Evolutionary conservation across 352 stramenopile genomes (phyloP).

Genomic region (Globisporangium cystogenes): DNA sequence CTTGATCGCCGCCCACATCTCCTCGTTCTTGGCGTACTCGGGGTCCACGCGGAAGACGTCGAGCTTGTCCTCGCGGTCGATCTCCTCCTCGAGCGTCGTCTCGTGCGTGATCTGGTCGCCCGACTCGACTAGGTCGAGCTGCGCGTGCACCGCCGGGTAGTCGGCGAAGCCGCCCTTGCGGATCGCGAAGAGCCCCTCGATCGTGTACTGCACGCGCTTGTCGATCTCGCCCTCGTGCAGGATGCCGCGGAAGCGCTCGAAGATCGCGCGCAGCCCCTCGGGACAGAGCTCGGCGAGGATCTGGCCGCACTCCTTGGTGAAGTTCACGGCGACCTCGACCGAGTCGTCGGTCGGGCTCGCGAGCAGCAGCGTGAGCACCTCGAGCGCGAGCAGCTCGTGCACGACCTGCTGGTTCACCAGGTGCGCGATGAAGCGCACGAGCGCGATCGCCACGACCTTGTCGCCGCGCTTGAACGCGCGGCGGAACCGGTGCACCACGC

Average conservation of each 20-base stretch:
- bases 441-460: constrained; percentile 93
- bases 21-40: constrained; percentile 96
- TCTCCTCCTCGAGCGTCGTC: constrained; percentile 94
- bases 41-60: constrained; percentile 95
- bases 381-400: constrained; percentile 96
- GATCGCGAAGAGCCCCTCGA: constrained; percentile 97
- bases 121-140: constrained; percentile 97
- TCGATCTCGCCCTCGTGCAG: constrained; percentile 97
- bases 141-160: constrained; percentile 91
- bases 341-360: constrained; percentile 97
- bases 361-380: constrained; percentile 96
- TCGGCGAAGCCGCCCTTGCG: constrained; percentile 94
- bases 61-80: constrained; percentile 94
- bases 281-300: constrained; percentile 81
- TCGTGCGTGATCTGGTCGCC: constrained; percentile 99
- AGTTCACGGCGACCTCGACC: constrained; percentile 97
- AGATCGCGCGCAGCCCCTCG: constrained; percentile 93
- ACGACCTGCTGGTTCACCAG: constrained; percentile 98
- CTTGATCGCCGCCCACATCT: constrained; percentile 95
- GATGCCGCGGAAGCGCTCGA: constrained; percentile 96
- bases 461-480: constrained; percentile 95
- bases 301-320: constrained; percentile 95
- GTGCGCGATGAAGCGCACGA: constrained; percentile 97
- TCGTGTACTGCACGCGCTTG: constrained; percentile 98
- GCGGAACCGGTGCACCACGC: constrained; percentile 94